A percentile compares a stretch with the other conserved stretches of the same genome.
phyloP scores from a whole-genome alignment of 345 rosid species.

The Salix arbutifolia region DNA sequence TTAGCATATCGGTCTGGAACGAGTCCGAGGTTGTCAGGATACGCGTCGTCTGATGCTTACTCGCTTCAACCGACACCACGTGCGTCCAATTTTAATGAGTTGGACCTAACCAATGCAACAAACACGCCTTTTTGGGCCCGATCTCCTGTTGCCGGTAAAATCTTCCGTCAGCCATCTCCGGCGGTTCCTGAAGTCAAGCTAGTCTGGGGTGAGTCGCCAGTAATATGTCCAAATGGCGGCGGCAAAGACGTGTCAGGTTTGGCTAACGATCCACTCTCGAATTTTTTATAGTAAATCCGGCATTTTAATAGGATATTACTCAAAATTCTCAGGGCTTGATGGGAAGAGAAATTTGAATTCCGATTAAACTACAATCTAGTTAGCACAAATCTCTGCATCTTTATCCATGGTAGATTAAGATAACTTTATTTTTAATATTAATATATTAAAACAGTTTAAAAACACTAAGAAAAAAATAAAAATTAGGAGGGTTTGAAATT shows the following conservation, averaged over 20 bases:
- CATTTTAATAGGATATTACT: too few species aligned
- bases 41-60: slow-evolving; percentile 76
- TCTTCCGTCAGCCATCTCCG: slow-evolving; percentile 40
- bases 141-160: slow-evolving; percentile 41
- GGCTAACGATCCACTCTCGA: neutral
- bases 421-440: too few species aligned
- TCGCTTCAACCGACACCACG: slow-evolving; percentile 55
- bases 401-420: too few species aligned
- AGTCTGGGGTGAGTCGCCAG: slow-evolving; percentile 33
- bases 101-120: slow-evolving; percentile 26
- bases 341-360: too few species aligned
- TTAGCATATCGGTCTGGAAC: slow-evolving; percentile 49
- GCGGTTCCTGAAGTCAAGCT: slow-evolving; percentile 24
- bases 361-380: too few species aligned
- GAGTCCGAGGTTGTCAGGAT: slow-evolving; percentile 58
- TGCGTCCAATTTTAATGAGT: slow-evolving; percentile 48
- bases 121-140: slow-evolving; percentile 36
- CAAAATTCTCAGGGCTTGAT: too few species aligned
- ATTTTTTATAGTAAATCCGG: too few species aligned
- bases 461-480: too few species aligned
- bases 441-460: too few species aligned
- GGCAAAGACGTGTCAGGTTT: slow-evolving; percentile 21
- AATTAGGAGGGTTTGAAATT: too few species aligned
- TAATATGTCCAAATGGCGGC: slow-evolving; percentile 19
- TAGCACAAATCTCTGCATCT: too few species aligned